These are phyloP conservation scores for Lasiodiplodia hormozganensis DNA, from an alignment of 2,329 filamentous ascomycete genomes.

Conservation along the genomic window DNA sequence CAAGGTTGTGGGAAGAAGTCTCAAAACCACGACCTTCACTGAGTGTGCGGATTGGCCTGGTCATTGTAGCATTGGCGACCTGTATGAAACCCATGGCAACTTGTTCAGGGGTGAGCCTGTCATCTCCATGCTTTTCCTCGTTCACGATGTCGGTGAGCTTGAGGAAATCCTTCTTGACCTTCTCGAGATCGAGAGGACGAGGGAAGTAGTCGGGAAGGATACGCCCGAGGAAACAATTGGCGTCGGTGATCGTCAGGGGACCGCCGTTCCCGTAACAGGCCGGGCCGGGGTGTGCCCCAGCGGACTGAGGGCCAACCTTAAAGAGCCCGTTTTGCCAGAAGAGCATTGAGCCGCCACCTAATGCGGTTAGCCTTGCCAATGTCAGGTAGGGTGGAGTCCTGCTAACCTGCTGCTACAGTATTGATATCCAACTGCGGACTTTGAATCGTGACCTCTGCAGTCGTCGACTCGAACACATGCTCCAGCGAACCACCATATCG, in stretches of 20 bases:
- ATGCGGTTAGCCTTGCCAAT: slow-evolving; percentile 29
- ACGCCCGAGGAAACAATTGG: slow-evolving; percentile 76
- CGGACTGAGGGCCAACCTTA: slow-evolving; percentile 87
- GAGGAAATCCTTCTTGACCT: slow-evolving; percentile 52
- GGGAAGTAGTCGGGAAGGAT: slow-evolving; percentile 45
- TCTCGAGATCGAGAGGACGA: slow-evolving; percentile 57
- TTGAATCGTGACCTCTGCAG: slow-evolving; percentile 89
- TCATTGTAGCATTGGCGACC: slow-evolving; percentile 44
- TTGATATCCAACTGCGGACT: slow-evolving; percentile 94
- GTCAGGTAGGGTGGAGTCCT: not conserved
- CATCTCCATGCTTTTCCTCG: slow-evolving; percentile 52
- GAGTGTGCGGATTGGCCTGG: slow-evolving; percentile 38
- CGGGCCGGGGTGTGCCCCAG: slow-evolving; percentile 86
- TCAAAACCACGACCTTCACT: slow-evolving; percentile 40
- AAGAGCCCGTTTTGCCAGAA: slow-evolving; percentile 92
- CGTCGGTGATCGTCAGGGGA: slow-evolving; percentile 90
- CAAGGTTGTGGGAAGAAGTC: slow-evolving; percentile 37
- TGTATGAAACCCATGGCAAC: slow-evolving; percentile 38
- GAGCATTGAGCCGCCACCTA: slow-evolving; percentile 82
- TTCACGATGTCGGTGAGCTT: slow-evolving; percentile 53
- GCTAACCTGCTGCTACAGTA: slow-evolving; percentile 57
- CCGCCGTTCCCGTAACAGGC: slow-evolving; percentile 91
- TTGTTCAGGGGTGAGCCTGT: slow-evolving; percentile 40
- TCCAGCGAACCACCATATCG: slow-evolving; percentile 86
- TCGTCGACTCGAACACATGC: slow-evolving; percentile 93